These are phyloP conservation scores for Trypanosoma rangeli DNA, from an alignment of 208 protist species.

Conservation along the genomic window DNA sequence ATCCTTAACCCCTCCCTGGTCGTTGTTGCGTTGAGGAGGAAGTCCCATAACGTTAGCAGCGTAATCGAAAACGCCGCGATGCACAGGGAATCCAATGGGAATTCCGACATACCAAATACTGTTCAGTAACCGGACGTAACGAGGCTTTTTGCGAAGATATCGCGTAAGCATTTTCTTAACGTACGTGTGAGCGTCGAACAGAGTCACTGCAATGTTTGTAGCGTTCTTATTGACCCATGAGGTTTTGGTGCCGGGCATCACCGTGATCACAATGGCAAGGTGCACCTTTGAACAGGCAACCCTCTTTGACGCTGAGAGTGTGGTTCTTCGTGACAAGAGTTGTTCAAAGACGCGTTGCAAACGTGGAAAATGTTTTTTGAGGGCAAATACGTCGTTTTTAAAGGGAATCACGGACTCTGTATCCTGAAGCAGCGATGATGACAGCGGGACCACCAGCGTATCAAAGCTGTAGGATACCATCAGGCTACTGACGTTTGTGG, in stretches of 20 bases:
- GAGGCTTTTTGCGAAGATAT: slow-evolving; percentile 19
- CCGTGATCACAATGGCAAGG: slow-evolving; percentile 14
- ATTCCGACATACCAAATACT: slow-evolving; percentile 20
- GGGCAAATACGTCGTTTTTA: slow-evolving; percentile 13
- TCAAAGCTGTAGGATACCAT: slow-evolving; percentile 27
- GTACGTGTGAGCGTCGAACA: slow-evolving; percentile 11
- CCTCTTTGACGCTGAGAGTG: no score
- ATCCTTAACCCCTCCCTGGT: neutral
- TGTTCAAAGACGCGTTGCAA: slow-evolving; percentile 2
- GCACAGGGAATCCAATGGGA: slow-evolving; percentile 24
- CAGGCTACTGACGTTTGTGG: neutral
- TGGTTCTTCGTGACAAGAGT: neutral
- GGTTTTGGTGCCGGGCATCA: neutral
- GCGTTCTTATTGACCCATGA: slow-evolving; percentile 9
- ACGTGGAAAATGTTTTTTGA: slow-evolving; percentile 9
- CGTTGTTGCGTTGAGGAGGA: no score
- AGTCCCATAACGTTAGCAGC: neutral
- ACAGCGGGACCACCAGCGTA: neutral
- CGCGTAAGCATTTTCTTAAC: slow-evolving; percentile 18
- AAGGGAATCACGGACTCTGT: slow-evolving; percentile 15
- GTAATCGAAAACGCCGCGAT: neutral
- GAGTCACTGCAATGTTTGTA: neutral
- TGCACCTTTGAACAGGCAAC: slow-evolving; percentile 9
- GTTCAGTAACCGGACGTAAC: slow-evolving; percentile 11
- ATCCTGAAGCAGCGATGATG: slow-evolving; percentile 1